Evolutionary conservation across 495 filamentous ascomycete species (phyloP), one percentile per base, ranked within the genome.

Genomic region (Astrocystis sublimbata): DNA sequence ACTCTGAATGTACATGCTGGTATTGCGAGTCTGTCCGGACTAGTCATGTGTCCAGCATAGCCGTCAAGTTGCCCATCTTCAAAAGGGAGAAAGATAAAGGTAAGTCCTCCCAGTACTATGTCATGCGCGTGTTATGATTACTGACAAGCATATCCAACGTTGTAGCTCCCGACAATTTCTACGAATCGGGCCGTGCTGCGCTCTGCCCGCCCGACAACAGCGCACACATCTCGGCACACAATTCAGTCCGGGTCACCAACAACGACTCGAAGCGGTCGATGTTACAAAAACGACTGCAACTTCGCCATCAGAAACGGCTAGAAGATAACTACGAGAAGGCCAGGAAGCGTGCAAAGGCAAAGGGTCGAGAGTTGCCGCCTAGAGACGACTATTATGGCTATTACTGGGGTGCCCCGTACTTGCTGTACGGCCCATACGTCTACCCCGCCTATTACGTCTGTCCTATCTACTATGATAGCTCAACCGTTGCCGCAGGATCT

Each of bases 1-100:
- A 94, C 73, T 88, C 83, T 30, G 88, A 91, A 72, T 96, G 92
- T 69, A 92, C 87, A 4, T 96, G 92, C 75, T 96, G 92, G 91
- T 93, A 92, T 71, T 96, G 92, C 76, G 91, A 94, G 68, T 71
- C 88, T 21, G 85, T 89, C 62, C 87, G 92, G 12, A 83, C 84
- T 36, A 73, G 83, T 9, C 84, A 89, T 71, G 78, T 81, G 33
- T 83, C 81, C 21, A 61, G 73, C 6, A 35, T 82, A 21, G 73
- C 72, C 19, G 73, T 70, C 45, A 49, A 74, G 9, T 69, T 83
- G 8, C 69, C 75, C 13, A 55, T 79, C 2, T 79, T 77, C 24
- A 76, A 75, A 50, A 75, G 77, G 19, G 78, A 82, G 59, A 81
- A 79, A 52, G 33, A 58, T 38, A 63, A 58, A 13, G 64, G 76